Conservation (phyloP, 2,329 filamentous ascomycete species). For the Fusarium chlamydosporum region DNA sequence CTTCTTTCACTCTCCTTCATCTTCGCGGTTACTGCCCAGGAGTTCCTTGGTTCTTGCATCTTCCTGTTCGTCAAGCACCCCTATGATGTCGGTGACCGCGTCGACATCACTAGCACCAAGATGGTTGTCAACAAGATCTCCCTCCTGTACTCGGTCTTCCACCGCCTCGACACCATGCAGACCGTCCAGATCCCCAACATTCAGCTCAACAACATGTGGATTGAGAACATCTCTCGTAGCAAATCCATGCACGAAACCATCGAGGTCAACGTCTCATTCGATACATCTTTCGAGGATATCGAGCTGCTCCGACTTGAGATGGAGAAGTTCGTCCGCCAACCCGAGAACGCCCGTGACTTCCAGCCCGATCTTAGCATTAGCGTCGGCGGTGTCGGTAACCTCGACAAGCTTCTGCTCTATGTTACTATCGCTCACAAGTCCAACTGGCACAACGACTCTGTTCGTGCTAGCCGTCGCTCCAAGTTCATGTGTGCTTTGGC, state of each 20-base stretch:
- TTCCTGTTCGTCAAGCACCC: slow-evolving; percentile 99
- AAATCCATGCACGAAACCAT: slow-evolving; percentile 92
- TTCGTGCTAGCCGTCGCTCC: slow-evolving; percentile 84
- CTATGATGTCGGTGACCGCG: slow-evolving; percentile 94
- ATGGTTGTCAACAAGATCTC: slow-evolving; percentile 95
- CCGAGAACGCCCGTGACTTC: slow-evolving; percentile 93
- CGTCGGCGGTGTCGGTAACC: slow-evolving; percentile 82
- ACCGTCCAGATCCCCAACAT: slow-evolving; percentile 88
- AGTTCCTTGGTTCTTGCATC: slow-evolving; percentile 97
- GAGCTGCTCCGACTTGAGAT: slow-evolving; percentile 88
- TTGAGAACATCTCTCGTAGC: slow-evolving; percentile 93
- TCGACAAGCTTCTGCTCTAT: slow-evolving; percentile 88
- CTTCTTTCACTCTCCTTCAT: slow-evolving; percentile 97
- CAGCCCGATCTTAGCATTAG: slow-evolving; percentile 85
- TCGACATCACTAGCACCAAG: slow-evolving; percentile 79
- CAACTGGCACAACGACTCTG: slow-evolving; percentile 88
- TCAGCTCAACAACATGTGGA: slow-evolving; percentile 90
- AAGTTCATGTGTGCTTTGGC: slow-evolving; percentile 98
- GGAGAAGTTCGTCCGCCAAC: slow-evolving; percentile 83
- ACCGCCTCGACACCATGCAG: slow-evolving; percentile 84
- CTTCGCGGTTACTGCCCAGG: slow-evolving; percentile 91
- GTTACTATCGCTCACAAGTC: slow-evolving; percentile 93
- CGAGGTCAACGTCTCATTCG: slow-evolving; percentile 84
- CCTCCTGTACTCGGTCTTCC: slow-evolving; percentile 92
- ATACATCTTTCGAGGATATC: slow-evolving; percentile 90